Evolutionary conservation across 2,329 filamentous ascomycete species (phyloP).

Genomic region (Aulographum hederae): DNA sequence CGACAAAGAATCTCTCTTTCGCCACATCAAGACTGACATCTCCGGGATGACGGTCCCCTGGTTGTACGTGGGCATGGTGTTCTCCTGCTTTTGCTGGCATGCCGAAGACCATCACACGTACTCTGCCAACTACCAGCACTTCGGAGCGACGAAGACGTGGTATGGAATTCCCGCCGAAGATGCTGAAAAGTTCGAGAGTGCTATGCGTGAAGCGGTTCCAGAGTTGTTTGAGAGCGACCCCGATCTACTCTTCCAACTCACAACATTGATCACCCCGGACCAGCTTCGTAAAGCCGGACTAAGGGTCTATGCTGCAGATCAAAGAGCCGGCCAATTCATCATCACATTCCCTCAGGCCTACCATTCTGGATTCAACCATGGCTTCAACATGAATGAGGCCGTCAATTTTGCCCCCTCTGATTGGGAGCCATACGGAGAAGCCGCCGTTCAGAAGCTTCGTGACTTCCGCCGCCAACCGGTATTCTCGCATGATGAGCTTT

Average conservation of each 20-base stretch:
- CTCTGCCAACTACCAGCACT: conserved; percentile 95
- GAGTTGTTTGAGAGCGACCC: conserved; percentile 95
- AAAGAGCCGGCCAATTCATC: conserved; percentile 87
- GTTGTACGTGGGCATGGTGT: conserved; percentile 99
- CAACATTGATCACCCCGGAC: conserved; percentile 87
- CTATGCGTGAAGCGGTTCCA: conserved; percentile 87
- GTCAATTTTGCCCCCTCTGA: conserved; percentile 93
- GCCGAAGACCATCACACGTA: conserved; percentile 98
- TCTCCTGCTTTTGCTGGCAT: conserved; percentile 99
- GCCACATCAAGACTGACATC: conserved; percentile 95
- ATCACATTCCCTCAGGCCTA: conserved; percentile 95
- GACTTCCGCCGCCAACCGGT: conserved; percentile 82
- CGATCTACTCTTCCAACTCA: conserved; percentile 87
- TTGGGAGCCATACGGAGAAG: conserved; percentile 84
- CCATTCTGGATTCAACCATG: conserved; percentile 95
- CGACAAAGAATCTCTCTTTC: conserved; percentile 79
- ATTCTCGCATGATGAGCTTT: conserved; percentile 89
- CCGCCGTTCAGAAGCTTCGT: conserved; percentile 71
- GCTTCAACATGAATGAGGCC: conserved; percentile 95
- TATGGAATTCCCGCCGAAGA: conserved; percentile 93
- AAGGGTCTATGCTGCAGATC: conserved; percentile 84
- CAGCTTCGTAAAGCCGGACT: conserved; percentile 87
- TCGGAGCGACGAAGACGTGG: conserved; percentile 97
- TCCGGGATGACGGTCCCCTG: conserved; percentile 98
- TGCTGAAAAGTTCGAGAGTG: conserved; percentile 83